Conservation (phyloP, 306 rosid genomes). For the Dryas drummondii region DNA sequence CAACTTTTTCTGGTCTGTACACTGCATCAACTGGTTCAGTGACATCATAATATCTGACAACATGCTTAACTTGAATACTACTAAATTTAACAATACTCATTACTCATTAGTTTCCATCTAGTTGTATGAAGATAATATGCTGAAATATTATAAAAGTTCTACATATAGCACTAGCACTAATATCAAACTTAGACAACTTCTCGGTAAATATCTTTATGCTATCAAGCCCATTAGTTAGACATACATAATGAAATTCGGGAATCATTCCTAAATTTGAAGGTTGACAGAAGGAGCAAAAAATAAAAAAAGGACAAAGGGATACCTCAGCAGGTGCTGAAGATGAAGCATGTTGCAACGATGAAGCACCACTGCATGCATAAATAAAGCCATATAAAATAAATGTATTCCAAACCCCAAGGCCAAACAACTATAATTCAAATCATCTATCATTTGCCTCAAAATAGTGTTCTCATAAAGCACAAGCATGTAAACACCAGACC, state of each 20-base stretch:
- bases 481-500: too few relatives aligned
- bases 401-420: conserved; percentile 11
- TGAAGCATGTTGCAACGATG: conserved; percentile 57
- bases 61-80: too few relatives aligned
- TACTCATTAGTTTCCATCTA: not conserved
- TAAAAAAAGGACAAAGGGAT: conserved; percentile 1
- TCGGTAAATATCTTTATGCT: not conserved
- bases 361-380: conserved; percentile 43
- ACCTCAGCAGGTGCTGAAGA: conserved; percentile 75
- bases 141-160: not conserved
- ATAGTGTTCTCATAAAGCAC: too few relatives aligned
- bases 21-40: too few relatives aligned
- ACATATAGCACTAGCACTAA: not conserved
- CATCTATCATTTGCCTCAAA: not conserved
- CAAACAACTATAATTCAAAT: not conserved
- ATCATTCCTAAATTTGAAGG: not conserved
- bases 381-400: conserved; percentile 11
- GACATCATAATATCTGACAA: too few relatives aligned
- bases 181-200: not conserved
- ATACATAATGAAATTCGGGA: not conserved
- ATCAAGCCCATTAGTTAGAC: too few relatives aligned
- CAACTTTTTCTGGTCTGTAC: not conserved
- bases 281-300: not conserved
- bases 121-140: not conserved
- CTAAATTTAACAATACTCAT: too few relatives aligned